Percentiles rank a stretch among this genome's conserved stretches.
Evolutionary conservation across 176 grass and related monocot genomes (phyloP).

Genomic region (Tillandsia leiboldiana): DNA sequence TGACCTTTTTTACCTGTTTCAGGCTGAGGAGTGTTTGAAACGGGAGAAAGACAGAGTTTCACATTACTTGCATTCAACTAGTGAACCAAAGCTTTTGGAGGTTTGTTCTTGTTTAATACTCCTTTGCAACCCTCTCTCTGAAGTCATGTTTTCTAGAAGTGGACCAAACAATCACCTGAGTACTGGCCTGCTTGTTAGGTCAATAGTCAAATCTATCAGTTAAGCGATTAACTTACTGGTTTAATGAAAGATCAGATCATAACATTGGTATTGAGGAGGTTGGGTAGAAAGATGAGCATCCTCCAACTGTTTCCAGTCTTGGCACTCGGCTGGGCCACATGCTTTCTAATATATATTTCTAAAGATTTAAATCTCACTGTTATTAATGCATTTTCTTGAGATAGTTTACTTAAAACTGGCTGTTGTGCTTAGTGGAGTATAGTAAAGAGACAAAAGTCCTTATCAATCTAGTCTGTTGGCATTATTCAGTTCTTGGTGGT

Average conservation of each 20-base stretch:
- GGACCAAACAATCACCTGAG: no score
- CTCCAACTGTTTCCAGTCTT: no score
- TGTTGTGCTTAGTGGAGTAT: neutral
- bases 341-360: no score
- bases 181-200: no score
- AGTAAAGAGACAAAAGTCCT: neutral
- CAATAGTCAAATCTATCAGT: no score
- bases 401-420: neutral
- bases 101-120: constrained; percentile 29
- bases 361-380: neutral
- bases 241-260: no score
- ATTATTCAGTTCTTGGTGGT: neutral
- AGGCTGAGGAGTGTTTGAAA: constrained; percentile 92
- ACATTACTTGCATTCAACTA: constrained; percentile 92
- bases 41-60: constrained; percentile 84
- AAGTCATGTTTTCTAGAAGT: neutral
- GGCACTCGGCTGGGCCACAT: no score
- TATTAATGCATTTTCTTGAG: neutral
- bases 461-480: neutral
- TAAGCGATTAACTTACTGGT: no score
- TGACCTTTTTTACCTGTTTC: constrained; percentile 18
- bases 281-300: no score
- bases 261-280: no score
- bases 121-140: neutral
- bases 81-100: constrained; percentile 88